These are phyloP conservation scores for Trichocomaceae sp. DNA, from an alignment of 2,329 filamentous ascomycete species.

Conservation along the genomic window DNA sequence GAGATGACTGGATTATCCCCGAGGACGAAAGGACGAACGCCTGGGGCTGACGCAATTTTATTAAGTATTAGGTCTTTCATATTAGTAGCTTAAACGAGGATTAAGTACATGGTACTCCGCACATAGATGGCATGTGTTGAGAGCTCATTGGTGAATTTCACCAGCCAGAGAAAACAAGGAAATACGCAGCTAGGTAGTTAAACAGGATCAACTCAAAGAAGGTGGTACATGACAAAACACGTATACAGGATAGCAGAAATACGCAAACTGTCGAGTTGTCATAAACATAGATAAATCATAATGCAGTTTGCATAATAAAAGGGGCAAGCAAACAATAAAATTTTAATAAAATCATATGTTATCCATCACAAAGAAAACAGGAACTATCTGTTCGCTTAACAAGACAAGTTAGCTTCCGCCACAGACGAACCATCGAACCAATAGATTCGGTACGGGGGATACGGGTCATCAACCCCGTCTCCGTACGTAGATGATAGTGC, in stretches of 20 bases:
- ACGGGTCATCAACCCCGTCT: too few relatives aligned
- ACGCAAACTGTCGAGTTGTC: too few relatives aligned
- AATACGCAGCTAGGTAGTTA: not conserved
- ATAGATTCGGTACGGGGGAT: not conserved
- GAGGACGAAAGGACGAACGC: slow-evolving; percentile 1
- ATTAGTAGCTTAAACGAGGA: not conserved
- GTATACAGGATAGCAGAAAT: not conserved
- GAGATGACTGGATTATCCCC: not conserved
- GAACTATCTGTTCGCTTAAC: not conserved
- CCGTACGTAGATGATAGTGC: too few relatives aligned
- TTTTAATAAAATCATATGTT: not conserved
- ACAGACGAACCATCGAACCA: too few relatives aligned
- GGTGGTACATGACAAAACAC: not conserved
- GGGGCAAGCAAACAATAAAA: not conserved
- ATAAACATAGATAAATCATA: not conserved
- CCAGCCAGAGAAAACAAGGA: not conserved
- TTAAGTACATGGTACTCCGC: not conserved
- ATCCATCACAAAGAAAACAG: not conserved
- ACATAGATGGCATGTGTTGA: slow-evolving; percentile 4
- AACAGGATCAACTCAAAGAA: not conserved
- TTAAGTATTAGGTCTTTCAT: not conserved
- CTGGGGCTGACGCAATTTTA: not conserved
- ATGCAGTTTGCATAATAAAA: not conserved
- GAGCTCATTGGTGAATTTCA: not conserved
- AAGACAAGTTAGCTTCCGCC: too few relatives aligned